Evolutionary conservation across 1,139 yeast species (phyloP), one percentile per base, ranked within the genome.

Genomic region (Candida neerlandica): DNA sequence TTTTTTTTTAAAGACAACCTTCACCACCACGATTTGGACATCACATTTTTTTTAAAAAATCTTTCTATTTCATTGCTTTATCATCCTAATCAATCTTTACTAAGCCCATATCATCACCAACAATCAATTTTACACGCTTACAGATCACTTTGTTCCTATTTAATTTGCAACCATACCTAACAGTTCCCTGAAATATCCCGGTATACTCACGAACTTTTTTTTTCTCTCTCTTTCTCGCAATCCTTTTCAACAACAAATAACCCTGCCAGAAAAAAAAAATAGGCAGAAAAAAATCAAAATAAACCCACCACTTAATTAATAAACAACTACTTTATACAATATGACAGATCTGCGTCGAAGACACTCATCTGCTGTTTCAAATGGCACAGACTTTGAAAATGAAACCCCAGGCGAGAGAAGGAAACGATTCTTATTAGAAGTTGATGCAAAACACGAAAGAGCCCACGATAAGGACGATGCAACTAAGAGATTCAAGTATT

Each of bases 401-500:
- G 75, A 71, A 53, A 65, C 76, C 4, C 54, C 55, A 40, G 65
- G 61, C 30, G 71, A 78, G 45, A 70, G 86, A 51, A 71, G 69
- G 50, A 62, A 65, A 35, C 67, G 85, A 45, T 85, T 71, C 58
- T 58, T 85, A 5, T 66, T 85, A 21, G 66, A 73, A 26, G 69
- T 71, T 5, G 85, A 81, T 52, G 81, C 84, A 10, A 77, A 77
- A 53, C 69, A 72, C 10, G 90, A 87, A 43, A 73, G 78, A 45
- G 69, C 70, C 35, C 77, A 77, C 48, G 89, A 86, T 60, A 76
- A 76, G 18, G 83, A 79, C 50, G 96, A 89, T 60, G 83, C 96
- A 1, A 82, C 91, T 9, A 83, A 78, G 58, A 74, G 98, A 52
- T 90, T 90, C 75, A 85, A 85, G 61, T 89, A 92, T 63, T 74